A percentile compares a stretch with the other conserved stretches of the same genome.
Evolutionary conservation across 768 basidiomycete genomes (phyloP).

Genomic region (Chiua virens): DNA sequence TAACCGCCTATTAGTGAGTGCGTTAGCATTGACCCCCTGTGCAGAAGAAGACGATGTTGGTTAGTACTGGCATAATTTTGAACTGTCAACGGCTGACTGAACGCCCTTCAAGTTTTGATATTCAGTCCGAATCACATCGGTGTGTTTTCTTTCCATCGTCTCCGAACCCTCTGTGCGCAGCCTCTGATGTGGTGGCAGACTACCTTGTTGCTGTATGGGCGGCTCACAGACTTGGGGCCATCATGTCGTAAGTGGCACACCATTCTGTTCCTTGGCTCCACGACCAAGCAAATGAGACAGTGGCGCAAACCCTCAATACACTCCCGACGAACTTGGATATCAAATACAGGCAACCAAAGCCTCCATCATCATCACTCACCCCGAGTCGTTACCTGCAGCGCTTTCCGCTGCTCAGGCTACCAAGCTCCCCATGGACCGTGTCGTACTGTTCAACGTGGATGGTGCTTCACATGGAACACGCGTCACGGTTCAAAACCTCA

Average conservation of each 20-base stretch:
- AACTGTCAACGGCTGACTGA: conserved; percentile 1
- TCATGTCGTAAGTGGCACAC: conserved; percentile 49
- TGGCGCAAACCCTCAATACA: conserved; percentile 63
- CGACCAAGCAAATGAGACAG: conserved; percentile 29
- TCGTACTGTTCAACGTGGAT: conserved; percentile 42
- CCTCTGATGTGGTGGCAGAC: conserved; percentile 34
- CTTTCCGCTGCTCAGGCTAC: conserved; percentile 40
- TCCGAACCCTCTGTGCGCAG: neutral
- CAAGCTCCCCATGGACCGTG: conserved; percentile 43
- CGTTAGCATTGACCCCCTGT: neutral
- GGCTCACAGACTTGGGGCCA: conserved; percentile 53
- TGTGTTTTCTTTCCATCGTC: conserved; percentile 22
- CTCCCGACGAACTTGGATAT: conserved; percentile 54
- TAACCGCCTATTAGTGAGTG: neutral
- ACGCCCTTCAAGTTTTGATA: conserved; percentile 46
- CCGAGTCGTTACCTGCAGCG: conserved; percentile 45
- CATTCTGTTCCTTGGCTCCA: neutral
- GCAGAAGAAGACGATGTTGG: conserved; percentile 41
- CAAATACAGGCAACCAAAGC: conserved; percentile 53
- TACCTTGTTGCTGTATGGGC: conserved; percentile 59
- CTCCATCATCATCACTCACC: conserved; percentile 48
- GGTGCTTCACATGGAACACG: conserved; percentile 11
- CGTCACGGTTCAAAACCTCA: conserved; percentile 45
- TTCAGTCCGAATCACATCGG: conserved; percentile 71
- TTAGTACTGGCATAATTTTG: conserved; percentile 15